Conservation (phyloP, 805 yeast species). For the Spathaspora arborariae region DNA sequence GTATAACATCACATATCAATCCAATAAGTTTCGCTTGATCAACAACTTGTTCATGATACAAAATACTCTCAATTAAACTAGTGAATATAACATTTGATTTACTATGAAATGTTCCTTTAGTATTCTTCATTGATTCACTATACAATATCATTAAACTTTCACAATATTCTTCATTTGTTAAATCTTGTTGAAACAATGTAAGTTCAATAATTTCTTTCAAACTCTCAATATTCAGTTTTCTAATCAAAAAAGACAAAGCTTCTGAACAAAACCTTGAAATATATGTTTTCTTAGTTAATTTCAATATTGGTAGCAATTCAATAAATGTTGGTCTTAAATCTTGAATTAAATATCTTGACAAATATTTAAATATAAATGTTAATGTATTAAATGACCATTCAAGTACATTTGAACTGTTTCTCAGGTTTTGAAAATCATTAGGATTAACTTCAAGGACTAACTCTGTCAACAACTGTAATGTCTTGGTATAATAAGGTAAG, state of each 20-base stretch:
- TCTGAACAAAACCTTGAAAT: conserved; percentile 85
- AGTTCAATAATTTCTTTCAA: conserved; percentile 44
- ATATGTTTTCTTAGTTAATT: conserved; percentile 53
- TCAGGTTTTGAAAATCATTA: conserved; percentile 48
- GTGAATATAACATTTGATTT: conserved; percentile 53
- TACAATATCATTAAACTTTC: conserved; percentile 58
- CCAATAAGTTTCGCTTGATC: conserved; percentile 28
- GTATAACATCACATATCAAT: conserved; percentile 55
- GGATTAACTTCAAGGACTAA: conserved; percentile 39
- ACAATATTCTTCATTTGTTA: conserved; percentile 44
- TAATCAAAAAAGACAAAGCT: conserved; percentile 77
- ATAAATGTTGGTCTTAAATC: conserved; percentile 70
- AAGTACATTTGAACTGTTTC: conserved; percentile 56
- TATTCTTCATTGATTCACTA: conserved; percentile 70
- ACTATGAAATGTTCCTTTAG: conserved; percentile 72
- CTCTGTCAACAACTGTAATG: conserved; percentile 49
- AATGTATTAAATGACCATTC: conserved; percentile 83
- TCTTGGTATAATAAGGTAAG: conserved; percentile 57
- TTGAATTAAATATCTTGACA: conserved; percentile 58
- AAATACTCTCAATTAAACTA: conserved; percentile 35
- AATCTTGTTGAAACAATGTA: conserved; percentile 33
- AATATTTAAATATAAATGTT: conserved; percentile 86
- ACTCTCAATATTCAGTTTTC: conserved; percentile 55
- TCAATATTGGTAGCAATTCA: conserved; percentile 59
- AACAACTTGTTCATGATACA: conserved; percentile 10